phyloP scores from a whole-genome alignment of 2,329 filamentous ascomycete genomes.

The Alternaria triticina region DNA sequence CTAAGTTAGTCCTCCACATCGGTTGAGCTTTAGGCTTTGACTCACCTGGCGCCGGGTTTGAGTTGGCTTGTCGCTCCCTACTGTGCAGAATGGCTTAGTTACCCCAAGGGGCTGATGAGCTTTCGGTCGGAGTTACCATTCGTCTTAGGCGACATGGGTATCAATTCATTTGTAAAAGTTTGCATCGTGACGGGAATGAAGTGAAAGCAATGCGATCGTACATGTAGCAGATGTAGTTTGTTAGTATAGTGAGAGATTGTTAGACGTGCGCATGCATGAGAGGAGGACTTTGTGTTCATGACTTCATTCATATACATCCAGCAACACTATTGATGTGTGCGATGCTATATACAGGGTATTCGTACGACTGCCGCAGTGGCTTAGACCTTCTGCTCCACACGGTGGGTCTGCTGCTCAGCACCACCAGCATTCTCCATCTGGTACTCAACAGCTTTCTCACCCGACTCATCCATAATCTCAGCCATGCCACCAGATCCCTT shows the following conservation, averaged over 20 bases:
- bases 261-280: not conserved
- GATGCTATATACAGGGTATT: not conserved
- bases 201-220: not conserved
- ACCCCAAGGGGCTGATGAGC: not conserved
- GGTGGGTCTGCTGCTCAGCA: slow-evolving; percentile 18
- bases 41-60: not conserved
- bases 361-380: not conserved
- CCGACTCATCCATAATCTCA: slow-evolving; percentile 39
- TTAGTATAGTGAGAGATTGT: too few species aligned
- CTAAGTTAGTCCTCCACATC: not conserved
- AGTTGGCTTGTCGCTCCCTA: not conserved
- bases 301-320: not conserved
- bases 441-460: slow-evolving; percentile 40
- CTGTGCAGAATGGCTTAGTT: not conserved
- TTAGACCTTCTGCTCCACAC: slow-evolving; percentile 28
- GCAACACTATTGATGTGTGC: not conserved
- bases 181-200: accelerated
- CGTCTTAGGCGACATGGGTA: not conserved
- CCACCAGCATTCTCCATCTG: slow-evolving; percentile 33
- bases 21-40: not conserved
- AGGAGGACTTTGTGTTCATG: not conserved
- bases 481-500: slow-evolving; percentile 40
- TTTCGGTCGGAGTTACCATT: not conserved
- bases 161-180: not conserved
- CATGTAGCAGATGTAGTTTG: not conserved